Evolutionary conservation across 2,329 filamentous ascomycete genomes (phyloP).

Genomic region (Lecanicillium sp.): DNA sequence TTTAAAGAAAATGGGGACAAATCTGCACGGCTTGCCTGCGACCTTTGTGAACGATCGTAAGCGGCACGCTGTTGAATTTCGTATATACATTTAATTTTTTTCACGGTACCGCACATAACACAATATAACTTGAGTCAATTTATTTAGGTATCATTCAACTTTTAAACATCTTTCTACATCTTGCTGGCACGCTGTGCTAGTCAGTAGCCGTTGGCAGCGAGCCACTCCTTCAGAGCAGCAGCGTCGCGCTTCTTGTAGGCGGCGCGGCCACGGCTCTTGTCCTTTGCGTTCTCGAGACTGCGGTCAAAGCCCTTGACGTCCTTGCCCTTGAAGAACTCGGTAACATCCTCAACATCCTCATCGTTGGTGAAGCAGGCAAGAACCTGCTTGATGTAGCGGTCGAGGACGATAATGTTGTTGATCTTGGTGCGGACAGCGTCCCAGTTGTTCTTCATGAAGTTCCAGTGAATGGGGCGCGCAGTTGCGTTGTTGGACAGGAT

Average conservation of each 20-base stretch:
- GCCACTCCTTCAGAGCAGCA: slow-evolving; percentile 68
- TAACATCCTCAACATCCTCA: slow-evolving; percentile 66
- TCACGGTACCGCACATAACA: no score
- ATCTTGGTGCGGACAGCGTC: slow-evolving; percentile 62
- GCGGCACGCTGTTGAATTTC: no score
- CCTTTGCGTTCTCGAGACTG: slow-evolving; percentile 75
- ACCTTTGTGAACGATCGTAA: no score
- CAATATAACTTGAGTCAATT: no score
- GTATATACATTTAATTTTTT: no score
- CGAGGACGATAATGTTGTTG: slow-evolving; percentile 77
- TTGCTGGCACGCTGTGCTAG: slow-evolving; percentile 6
- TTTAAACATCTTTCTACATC: no score
- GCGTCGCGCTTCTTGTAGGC: slow-evolving; percentile 75
- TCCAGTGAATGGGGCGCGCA: slow-evolving; percentile 71
- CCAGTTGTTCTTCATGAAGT: slow-evolving; percentile 82
- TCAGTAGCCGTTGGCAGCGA: slow-evolving; percentile 45
- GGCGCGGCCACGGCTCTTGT: slow-evolving; percentile 77
- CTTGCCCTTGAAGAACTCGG: slow-evolving; percentile 76
- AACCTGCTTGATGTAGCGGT: slow-evolving; percentile 76
- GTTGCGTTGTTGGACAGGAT: slow-evolving; percentile 66
- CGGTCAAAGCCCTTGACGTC: slow-evolving; percentile 82
- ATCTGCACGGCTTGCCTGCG: no score
- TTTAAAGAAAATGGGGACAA: no score
- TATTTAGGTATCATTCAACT: no score
- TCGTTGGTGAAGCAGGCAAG: slow-evolving; percentile 72